Base-by-base conservation (phyloP, 176 grass and related monocot genomes). In the Phoenix roebelenii region DNA sequence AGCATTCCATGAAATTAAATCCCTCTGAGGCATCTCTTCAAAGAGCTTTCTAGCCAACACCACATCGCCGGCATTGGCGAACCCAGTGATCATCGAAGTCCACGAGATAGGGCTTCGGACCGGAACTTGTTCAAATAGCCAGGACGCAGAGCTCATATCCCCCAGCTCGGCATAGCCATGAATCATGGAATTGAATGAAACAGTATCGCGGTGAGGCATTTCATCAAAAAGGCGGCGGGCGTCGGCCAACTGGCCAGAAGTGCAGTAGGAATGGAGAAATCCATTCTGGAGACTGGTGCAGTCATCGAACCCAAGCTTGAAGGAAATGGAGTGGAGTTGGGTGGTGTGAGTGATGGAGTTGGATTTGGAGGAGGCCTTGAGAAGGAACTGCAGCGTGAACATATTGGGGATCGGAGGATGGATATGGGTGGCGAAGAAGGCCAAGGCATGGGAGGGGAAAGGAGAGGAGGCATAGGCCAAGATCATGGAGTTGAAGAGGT, bases 1-100 rank as follows among this genome's bases (percentile, higher is more conserved):
- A 15, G 70, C 59, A 55, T 59, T 73, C 59, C 70, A 73, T 5
- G 70, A 73, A 24, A 73, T 51, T 23, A 63, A n/a, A 9, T 73
- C 59, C 30, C 59, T 25, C 18, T 63, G 51, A 10, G 19, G 20
- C 70, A 72, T 72, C 50, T 62, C 28, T n/a, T 72, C 70, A n/a
- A 72, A 72, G 35, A 44, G 10, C 1, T 9, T 44, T 44, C 35
- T 44, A 44, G 35, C 35, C 35, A 3, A 44, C 35, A 14, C 35
- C 10, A 44, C 1, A 10, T 44, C 10, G 10, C 35, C 35, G 1
- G 35, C 3, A 2, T 44, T 3, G 10, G 35, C 1, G 7, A 44
- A 44, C 35, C 35, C 35, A 1, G 35, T 44, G 35, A 44, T 44
- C 35, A 44, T 44, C 35, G 35, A 44, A 44, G 35, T 44, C 35